Evolutionary conservation across 2,329 filamentous ascomycete genomes (phyloP), one percentile per base, ranked within the genome.

Genomic region (Hirsutella rhossiliensis): DNA sequence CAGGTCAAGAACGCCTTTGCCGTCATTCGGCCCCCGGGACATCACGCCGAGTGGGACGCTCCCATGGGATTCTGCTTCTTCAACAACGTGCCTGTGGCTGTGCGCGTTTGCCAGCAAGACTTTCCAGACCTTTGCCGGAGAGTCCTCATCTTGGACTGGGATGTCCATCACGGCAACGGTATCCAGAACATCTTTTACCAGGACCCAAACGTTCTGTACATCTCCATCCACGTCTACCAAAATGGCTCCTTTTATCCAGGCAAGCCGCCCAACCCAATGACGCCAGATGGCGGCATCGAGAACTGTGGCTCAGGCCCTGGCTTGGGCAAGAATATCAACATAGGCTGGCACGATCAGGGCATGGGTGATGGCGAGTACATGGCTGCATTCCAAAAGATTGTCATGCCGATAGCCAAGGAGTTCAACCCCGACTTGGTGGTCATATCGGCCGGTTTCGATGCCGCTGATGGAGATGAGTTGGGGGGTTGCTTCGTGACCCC

Each of bases 281-380:
- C 72, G 5, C 75, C 78, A 0, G 78, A 82, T 53, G 78, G 78
- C 20, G 75, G 75, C 20, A 66, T 79, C 30, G 72, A 77, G 50
- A 75, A 79, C 45, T 76, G 76, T 47, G 78, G 78, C 23, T 63
- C 64, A 2, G 75, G 71, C 1, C 53, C 60, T 0, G 78, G 77
- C 1, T 57, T 75, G 5, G 78, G 78, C 4, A 77, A 69, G 54
- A 82, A 82, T 57, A 67, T 82, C 60, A 82, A 82, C 54, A 82
- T 82, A 39, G 76, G 74, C 28, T 82, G 78, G 79, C 71, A 78
- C 45, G 71, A 76, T 39, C 78, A 82, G 52, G 78, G 82, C 0
- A 96, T 98, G 87, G 88, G 88, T 1, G 92, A 98, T 61, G 89
- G 87, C 5, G 92, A 98, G 61, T 98, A 98, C 62, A 79, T 98